A percentile compares a stretch with the other conserved stretches of the same genome.
These are phyloP conservation scores for Camellia sinensis DNA, from an alignment of 148 eudicot species.

Conservation along the genomic window DNA sequence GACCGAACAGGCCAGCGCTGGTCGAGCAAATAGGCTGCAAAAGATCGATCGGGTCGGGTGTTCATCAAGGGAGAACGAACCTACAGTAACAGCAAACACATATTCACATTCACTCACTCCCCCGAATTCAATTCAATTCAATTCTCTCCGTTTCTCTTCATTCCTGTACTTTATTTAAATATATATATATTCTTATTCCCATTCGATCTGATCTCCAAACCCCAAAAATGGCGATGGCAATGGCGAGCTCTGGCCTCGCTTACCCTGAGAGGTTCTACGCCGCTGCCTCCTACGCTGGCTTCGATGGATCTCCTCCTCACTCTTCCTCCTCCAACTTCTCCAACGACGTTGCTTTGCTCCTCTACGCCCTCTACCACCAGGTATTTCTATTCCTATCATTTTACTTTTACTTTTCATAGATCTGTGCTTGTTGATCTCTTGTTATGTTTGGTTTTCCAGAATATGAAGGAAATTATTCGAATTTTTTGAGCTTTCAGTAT, in stretches of 20 bases:
- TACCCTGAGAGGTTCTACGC: constrained; percentile 86
- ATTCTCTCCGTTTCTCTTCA: too few species aligned
- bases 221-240: constrained; percentile 56
- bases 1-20: too few species aligned
- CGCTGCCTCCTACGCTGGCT: constrained; percentile 88
- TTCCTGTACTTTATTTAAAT: too few species aligned
- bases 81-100: too few species aligned
- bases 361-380: constrained; percentile 91
- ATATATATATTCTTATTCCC: neutral
- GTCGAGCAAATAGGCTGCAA: too few species aligned
- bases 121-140: too few species aligned
- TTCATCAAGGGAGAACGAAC: too few species aligned
- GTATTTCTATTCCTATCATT: constrained; percentile 24
- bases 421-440: constrained; percentile 9
- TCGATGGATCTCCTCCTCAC: constrained; percentile 75
- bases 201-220: constrained; percentile 6
- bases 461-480: too few species aligned
- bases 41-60: too few species aligned
- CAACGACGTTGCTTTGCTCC: constrained; percentile 69
- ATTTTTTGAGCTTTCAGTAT: neutral
- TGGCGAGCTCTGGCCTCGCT: constrained; percentile 66
- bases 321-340: constrained; percentile 66
- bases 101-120: too few species aligned
- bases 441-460: neutral
- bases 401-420: neutral